Conservation (phyloP, 1,284 basidiomycete species). For the Ganoderma sinense region DNA sequence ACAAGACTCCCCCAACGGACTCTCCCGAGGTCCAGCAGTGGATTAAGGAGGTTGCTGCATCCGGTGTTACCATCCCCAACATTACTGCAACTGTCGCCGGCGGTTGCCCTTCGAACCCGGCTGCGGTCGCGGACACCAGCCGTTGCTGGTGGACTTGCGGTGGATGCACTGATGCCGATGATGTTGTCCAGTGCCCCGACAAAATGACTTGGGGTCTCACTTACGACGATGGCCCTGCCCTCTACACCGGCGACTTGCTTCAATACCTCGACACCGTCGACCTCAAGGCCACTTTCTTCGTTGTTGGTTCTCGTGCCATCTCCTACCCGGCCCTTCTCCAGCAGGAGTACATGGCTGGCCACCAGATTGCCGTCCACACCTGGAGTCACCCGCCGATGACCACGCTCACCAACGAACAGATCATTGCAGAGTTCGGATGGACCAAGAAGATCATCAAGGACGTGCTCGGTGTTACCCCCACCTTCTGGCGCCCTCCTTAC, state of each 20-base stretch:
- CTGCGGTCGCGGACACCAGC: slow-evolving; percentile 56
- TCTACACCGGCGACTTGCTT: slow-evolving; percentile 81
- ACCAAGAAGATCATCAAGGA: slow-evolving; percentile 86
- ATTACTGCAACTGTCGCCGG: slow-evolving; percentile 57
- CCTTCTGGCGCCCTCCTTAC: slow-evolving; percentile 70
- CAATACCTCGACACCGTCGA: slow-evolving; percentile 70
- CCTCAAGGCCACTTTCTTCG: slow-evolving; percentile 88
- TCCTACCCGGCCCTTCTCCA: slow-evolving; percentile 70
- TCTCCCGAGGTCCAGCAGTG: slow-evolving; percentile 77
- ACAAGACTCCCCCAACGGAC: slow-evolving; percentile 71
- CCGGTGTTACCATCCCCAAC: slow-evolving; percentile 64
- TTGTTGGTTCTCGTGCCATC: slow-evolving; percentile 82
- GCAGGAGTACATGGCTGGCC: slow-evolving; percentile 74
- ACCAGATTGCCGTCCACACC: slow-evolving; percentile 77
- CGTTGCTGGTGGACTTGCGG: slow-evolving; percentile 92
- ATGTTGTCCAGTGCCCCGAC: slow-evolving; percentile 78
- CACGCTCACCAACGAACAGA: slow-evolving; percentile 80
- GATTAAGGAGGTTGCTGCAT: slow-evolving; percentile 66
- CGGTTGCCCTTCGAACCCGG: slow-evolving; percentile 70
- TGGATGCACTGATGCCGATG: slow-evolving; percentile 72
- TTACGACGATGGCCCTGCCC: slow-evolving; percentile 83
- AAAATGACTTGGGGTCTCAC: slow-evolving; percentile 76
- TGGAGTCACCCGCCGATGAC: slow-evolving; percentile 77
- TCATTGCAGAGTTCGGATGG: slow-evolving; percentile 92
- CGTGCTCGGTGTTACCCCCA: slow-evolving; percentile 74